These are phyloP conservation scores for Flagelloscypha sp. DNA, from an alignment of 768 basidiomycete genomes.

Conservation along the genomic window DNA sequence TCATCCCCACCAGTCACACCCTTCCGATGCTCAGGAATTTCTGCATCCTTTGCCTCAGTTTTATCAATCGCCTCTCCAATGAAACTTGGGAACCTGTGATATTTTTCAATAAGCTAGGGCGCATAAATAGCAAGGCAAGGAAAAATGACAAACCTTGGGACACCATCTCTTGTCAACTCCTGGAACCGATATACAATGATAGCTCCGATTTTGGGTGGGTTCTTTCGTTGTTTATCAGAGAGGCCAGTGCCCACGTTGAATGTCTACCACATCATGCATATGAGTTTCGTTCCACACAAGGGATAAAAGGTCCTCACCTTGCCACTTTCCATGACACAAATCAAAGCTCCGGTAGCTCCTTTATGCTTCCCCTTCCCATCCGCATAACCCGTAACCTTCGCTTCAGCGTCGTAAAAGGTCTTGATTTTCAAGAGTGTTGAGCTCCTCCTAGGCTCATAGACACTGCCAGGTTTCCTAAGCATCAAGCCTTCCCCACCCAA, in stretches of 20 bases:
- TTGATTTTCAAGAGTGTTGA: conserved; percentile 48
- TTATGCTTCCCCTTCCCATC: conserved; percentile 44
- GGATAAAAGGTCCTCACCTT: conserved; percentile 33
- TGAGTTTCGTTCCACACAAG: neutral
- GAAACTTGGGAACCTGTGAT: conserved; percentile 43
- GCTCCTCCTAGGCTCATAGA: conserved; percentile 46
- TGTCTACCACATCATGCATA: conserved; percentile 22
- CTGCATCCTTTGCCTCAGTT: conserved; percentile 45
- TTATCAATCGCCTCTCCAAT: conserved; percentile 48
- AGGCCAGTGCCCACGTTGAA: conserved; percentile 53
- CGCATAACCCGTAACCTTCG: conserved; percentile 48
- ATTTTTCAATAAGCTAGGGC: neutral
- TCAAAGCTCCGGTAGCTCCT: conserved; percentile 41
- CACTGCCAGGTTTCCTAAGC: conserved; percentile 41
- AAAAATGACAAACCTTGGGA: conserved; percentile 35
- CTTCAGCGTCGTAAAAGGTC: conserved; percentile 57
- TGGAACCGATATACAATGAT: conserved; percentile 56
- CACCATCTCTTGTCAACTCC: conserved; percentile 47
- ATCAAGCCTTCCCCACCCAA: conserved; percentile 54
- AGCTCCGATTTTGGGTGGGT: conserved; percentile 46
- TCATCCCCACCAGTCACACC: conserved; percentile 9
- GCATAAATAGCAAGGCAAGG: neutral
- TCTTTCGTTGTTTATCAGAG: conserved; percentile 42
- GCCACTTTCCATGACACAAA: conserved; percentile 52
- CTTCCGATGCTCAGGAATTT: conserved; percentile 35